phyloP scores from a whole-genome alignment of 208 protist species.

The Herpetomonas tarakana region DNA sequence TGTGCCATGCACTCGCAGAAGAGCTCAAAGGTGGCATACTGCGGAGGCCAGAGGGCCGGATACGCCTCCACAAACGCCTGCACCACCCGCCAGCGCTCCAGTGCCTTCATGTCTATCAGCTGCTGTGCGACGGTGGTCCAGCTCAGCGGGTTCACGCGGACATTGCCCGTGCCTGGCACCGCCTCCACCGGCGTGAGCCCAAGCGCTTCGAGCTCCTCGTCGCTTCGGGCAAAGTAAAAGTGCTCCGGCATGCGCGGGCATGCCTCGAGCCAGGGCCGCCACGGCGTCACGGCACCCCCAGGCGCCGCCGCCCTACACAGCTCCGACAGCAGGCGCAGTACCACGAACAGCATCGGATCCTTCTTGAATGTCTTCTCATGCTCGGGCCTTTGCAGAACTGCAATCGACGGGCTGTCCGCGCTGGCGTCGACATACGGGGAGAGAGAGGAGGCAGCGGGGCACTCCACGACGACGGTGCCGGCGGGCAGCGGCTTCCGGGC shows the following conservation, averaged over 20 bases:
- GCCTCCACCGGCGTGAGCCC: constrained; percentile 3
- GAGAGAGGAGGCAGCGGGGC: constrained; percentile 47
- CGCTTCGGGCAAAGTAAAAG: constrained; percentile 51
- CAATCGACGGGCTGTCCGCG: constrained; percentile 27
- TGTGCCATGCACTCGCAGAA: constrained; percentile 76
- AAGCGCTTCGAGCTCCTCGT: constrained; percentile 21
- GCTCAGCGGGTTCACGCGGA: constrained; percentile 2
- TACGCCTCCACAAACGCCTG: constrained; percentile 41
- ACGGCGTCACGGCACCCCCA: constrained; percentile 23
- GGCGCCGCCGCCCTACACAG: constrained; percentile 22
- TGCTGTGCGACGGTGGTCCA: constrained; percentile 66
- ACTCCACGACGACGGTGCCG: constrained; percentile 78
- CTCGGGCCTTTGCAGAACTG: constrained; percentile 26
- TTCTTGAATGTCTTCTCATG: constrained; percentile 6
- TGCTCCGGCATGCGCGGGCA: constrained; percentile 77
- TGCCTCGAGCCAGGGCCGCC: constrained; percentile 63
- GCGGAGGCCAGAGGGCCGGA: constrained; percentile 56
- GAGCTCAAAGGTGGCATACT: constrained; percentile 35
- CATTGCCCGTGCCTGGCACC: background rate
- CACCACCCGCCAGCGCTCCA: constrained; percentile 45
- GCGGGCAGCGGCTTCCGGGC: constrained; percentile 39
- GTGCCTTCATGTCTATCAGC: constrained; percentile 47
- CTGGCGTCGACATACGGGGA: constrained; percentile 60
- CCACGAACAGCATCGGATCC: constrained; percentile 44
- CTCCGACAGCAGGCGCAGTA: constrained; percentile 74